A percentile compares a stretch with the other conserved stretches of the same genome.
phyloP scores from a whole-genome alignment of 106 monocot species.

The Allium fistulosum region DNA sequence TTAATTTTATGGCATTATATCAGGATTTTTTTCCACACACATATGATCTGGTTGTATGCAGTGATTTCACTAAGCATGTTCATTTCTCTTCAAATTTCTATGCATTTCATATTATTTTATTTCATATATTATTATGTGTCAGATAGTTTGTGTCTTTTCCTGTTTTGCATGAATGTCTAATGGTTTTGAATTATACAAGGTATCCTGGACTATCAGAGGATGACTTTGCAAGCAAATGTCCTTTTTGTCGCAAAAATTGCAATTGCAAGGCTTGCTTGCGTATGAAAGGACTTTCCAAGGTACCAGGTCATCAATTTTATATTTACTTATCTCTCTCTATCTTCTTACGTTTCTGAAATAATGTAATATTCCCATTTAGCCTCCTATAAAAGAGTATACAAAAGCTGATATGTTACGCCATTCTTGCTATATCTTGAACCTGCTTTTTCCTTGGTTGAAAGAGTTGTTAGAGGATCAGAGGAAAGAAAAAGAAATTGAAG shows the following conservation, averaged over 20 bases:
- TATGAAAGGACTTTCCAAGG: constrained; percentile 43
- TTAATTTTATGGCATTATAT: too few species aligned
- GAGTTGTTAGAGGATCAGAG: constrained; percentile 41
- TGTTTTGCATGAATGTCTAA: too few species aligned
- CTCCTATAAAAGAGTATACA: constrained; percentile 21
- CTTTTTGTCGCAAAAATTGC: constrained; percentile 47
- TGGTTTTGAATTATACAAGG: constrained; percentile 14
- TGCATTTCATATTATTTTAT: neutral
- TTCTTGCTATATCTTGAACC: constrained; percentile 24
- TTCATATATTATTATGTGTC: constrained; percentile 2
- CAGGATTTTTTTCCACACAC: too few species aligned
- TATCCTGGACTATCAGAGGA: constrained; percentile 45
- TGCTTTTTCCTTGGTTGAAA: constrained; percentile 58
- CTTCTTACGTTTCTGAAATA: too few species aligned
- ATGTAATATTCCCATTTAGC: constrained; percentile 12
- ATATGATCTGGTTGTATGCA: too few species aligned
- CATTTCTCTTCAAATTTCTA: neutral
- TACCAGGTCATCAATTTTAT: neutral
- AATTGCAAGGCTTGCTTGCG: constrained; percentile 73
- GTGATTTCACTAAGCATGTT: neutral
- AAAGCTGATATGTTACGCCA: constrained; percentile 17
- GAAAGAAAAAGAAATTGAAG: constrained; percentile 59
- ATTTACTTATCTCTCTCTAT: too few species aligned
- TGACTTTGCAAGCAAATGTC: constrained; percentile 39
- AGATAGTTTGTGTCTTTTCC: too few species aligned